phyloP scores from a whole-genome alignment of 306 rosid genomes.

The Cucurbita argyrosperma region DNA sequence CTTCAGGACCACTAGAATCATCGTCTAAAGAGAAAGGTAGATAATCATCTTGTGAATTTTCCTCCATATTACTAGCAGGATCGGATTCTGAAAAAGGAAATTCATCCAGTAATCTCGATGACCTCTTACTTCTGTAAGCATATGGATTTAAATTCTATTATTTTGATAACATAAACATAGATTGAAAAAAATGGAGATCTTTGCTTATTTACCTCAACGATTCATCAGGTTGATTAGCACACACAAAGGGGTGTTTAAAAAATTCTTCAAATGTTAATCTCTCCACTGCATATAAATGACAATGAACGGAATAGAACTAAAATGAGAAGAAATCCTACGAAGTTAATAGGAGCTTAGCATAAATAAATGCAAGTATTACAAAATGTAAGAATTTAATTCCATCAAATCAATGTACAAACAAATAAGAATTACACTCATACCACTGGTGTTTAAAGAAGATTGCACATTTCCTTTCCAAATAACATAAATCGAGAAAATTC shows the following conservation, averaged over 20 bases:
- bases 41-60: constrained; percentile 65
- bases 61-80: constrained; percentile 39
- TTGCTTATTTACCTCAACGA: constrained; percentile 37
- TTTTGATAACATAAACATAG: constrained; percentile 9
- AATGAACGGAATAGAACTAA: background rate
- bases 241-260: constrained; percentile 69
- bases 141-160: constrained; percentile 5
- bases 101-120: constrained; percentile 41
- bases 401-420: background rate
- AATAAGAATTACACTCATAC: background rate
- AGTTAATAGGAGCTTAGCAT: constrained; percentile 5
- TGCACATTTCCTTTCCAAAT: background rate
- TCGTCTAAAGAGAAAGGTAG: constrained; percentile 81
- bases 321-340: constrained; percentile 1
- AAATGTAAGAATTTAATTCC: background rate
- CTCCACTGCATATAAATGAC: constrained; percentile 55
- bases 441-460: background rate
- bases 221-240: constrained; percentile 37
- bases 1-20: constrained; percentile 68
- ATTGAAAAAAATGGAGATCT: constrained; percentile 7
- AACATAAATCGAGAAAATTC: background rate
- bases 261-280: constrained; percentile 88
- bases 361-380: background rate
- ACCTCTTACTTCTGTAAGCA: constrained; percentile 39
- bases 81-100: constrained; percentile 29